Conservation (phyloP, 805 yeast species). For the Candida easanensis region DNA sequence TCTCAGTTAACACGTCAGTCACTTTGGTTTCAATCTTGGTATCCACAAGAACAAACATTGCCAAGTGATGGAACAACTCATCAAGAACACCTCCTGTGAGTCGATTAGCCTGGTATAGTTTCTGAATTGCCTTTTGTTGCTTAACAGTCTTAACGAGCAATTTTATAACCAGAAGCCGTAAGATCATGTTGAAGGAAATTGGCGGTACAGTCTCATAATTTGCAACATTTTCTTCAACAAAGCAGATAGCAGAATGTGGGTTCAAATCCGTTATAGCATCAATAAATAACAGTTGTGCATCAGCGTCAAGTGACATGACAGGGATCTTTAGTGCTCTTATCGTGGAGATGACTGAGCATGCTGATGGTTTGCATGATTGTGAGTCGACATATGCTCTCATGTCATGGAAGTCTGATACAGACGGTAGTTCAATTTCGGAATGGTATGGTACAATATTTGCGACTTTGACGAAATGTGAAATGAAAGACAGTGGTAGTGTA, state of each 20-base stretch:
- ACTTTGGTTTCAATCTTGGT: slow-evolving; percentile 12
- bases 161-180: slow-evolving; percentile 18
- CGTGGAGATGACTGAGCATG: slow-evolving; percentile 22
- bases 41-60: slow-evolving; percentile 18
- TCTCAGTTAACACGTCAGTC: slow-evolving; percentile 10
- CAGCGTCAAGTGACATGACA: slow-evolving; percentile 13
- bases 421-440: slow-evolving; percentile 6
- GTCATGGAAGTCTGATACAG: slow-evolving; percentile 8
- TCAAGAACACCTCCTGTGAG: slow-evolving; percentile 10
- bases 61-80: slow-evolving; percentile 15
- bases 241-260: slow-evolving; percentile 1
- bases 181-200: slow-evolving; percentile 11
- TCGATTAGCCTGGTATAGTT: not conserved
- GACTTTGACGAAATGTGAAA: slow-evolving; percentile 21
- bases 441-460: slow-evolving; percentile 26
- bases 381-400: slow-evolving; percentile 13
- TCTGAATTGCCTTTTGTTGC: slow-evolving; percentile 15
- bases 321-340: slow-evolving; percentile 18
- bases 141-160: slow-evolving; percentile 20
- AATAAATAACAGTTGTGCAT: slow-evolving; percentile 21
- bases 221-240: slow-evolving; percentile 4
- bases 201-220: slow-evolving; percentile 5
- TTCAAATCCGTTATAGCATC: slow-evolving; percentile 21
- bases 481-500: slow-evolving; percentile 11
- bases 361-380: slow-evolving; percentile 16